phyloP scores from a whole-genome alignment of 805 yeast genomes.

The Yarrowia divulgata region DNA sequence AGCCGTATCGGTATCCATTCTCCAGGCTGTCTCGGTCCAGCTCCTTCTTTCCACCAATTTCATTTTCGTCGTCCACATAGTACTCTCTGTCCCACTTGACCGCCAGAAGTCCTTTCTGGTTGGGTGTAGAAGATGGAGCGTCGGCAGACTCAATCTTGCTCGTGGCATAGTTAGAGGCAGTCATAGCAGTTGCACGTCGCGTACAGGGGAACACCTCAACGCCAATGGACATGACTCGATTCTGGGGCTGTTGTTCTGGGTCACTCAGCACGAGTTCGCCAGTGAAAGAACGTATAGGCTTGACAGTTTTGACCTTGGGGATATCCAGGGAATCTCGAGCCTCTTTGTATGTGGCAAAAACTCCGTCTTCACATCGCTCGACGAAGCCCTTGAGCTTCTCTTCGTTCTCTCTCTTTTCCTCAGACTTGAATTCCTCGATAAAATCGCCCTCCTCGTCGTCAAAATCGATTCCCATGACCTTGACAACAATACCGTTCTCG shows the following conservation, averaged over 20 bases:
- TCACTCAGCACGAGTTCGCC: slow-evolving; percentile 61
- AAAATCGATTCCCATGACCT: slow-evolving; percentile 42
- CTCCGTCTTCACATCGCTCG: slow-evolving; percentile 32
- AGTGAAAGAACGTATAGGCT: slow-evolving; percentile 57
- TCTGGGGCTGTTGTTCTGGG: slow-evolving; percentile 47
- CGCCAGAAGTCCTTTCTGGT: slow-evolving; percentile 7
- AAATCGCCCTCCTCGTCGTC: slow-evolving; percentile 31
- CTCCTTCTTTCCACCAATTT: slow-evolving; percentile 45
- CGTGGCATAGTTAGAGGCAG: slow-evolving; percentile 38
- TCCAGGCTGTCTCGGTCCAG: slow-evolving; percentile 56
- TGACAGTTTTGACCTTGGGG: slow-evolving; percentile 52
- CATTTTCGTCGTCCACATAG: slow-evolving; percentile 46
- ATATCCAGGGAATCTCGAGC: slow-evolving; percentile 41
- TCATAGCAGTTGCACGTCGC: slow-evolving; percentile 41
- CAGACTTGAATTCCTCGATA: slow-evolving; percentile 15
- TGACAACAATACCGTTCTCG: slow-evolving; percentile 35
- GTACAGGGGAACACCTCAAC: slow-evolving; percentile 43
- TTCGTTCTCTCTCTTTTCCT: slow-evolving; percentile 37
- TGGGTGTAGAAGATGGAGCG: background rate
- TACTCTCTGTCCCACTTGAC: slow-evolving; percentile 42
- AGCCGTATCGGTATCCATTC: slow-evolving; percentile 74
- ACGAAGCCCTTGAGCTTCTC: slow-evolving; percentile 4
- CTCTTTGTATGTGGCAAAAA: slow-evolving; percentile 42
- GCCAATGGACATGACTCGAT: slow-evolving; percentile 45
- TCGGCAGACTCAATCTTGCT: background rate